Conservation (phyloP, 495 filamentous ascomycete species). For the Xylaria longipes region DNA sequence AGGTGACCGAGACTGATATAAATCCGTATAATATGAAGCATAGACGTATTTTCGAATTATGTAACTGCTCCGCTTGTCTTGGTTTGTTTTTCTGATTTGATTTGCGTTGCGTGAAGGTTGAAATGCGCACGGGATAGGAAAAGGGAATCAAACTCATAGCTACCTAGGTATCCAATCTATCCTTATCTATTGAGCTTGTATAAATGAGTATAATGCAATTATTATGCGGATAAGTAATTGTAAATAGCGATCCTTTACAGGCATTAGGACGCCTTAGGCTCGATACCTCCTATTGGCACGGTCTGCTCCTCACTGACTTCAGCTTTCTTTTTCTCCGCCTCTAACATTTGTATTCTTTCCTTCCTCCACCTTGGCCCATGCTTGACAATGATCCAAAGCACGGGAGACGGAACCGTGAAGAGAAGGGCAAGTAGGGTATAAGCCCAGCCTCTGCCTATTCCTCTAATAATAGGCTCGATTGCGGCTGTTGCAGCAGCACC, state of each 20-base stretch:
- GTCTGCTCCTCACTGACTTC: neutral
- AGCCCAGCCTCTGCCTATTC: conserved; percentile 54
- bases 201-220: neutral
- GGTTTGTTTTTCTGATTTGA: neutral
- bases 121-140: neutral
- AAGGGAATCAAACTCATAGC: neutral
- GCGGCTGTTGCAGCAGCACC: conserved; percentile 53
- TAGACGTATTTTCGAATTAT: neutral
- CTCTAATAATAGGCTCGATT: conserved; percentile 50
- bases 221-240: neutral
- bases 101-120: neutral
- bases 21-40: too few species aligned
- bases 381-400: conserved; percentile 47
- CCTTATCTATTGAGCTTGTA: neutral
- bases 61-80: neutral
- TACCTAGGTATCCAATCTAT: neutral
- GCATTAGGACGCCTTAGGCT: neutral
- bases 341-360: conserved; percentile 40
- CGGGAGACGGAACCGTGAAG: conserved; percentile 43
- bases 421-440: conserved; percentile 54
- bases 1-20: too few species aligned
- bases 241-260: neutral
- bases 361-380: conserved; percentile 52
- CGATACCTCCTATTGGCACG: neutral
- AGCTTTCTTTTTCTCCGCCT: conserved; percentile 33